Evolutionary conservation across 805 yeast species (phyloP).

Genomic region (Zygosaccharomyces bisporus): DNA sequence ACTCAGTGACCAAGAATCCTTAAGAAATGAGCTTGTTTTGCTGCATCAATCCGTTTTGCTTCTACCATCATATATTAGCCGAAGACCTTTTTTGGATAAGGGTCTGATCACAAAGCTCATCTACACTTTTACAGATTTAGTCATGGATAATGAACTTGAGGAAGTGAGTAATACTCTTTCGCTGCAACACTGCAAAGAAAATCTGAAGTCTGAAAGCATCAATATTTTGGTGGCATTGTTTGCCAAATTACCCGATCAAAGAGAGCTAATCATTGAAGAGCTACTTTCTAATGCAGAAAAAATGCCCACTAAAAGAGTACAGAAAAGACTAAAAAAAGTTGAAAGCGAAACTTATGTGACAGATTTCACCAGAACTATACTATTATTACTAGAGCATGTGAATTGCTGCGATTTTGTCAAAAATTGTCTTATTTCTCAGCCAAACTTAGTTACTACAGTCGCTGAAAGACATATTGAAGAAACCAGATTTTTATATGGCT

Average conservation of each 20-base stretch:
- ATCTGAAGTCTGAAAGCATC: constrained; percentile 20
- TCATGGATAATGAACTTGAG: constrained; percentile 21
- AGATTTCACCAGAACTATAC: constrained; percentile 30
- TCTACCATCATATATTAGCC: constrained; percentile 25
- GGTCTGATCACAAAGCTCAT: constrained; percentile 55
- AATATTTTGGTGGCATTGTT: constrained; percentile 40
- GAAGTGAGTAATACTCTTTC: constrained; percentile 9
- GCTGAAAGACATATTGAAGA: constrained; percentile 3
- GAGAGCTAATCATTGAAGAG: constrained; percentile 59
- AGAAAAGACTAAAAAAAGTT: constrained; percentile 24
- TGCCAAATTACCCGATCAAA: constrained; percentile 45
- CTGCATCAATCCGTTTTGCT: constrained; percentile 20
- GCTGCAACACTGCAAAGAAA: constrained; percentile 22
- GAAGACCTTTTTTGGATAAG: constrained; percentile 43
- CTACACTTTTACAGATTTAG: constrained; percentile 39
- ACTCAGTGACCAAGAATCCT: constrained; percentile 13
- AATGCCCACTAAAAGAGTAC: constrained; percentile 44
- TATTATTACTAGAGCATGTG: constrained; percentile 26
- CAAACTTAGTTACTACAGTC: neutral
- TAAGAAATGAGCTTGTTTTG: constrained; percentile 16
- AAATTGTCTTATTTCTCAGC: neutral
- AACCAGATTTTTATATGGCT: constrained; percentile 5
- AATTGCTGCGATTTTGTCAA: constrained; percentile 17
- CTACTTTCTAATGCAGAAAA: constrained; percentile 48
- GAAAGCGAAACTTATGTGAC: constrained; percentile 20